Base-by-base conservation (phyloP, 345 rosid genomes). In the Eutrema japonicum region DNA sequence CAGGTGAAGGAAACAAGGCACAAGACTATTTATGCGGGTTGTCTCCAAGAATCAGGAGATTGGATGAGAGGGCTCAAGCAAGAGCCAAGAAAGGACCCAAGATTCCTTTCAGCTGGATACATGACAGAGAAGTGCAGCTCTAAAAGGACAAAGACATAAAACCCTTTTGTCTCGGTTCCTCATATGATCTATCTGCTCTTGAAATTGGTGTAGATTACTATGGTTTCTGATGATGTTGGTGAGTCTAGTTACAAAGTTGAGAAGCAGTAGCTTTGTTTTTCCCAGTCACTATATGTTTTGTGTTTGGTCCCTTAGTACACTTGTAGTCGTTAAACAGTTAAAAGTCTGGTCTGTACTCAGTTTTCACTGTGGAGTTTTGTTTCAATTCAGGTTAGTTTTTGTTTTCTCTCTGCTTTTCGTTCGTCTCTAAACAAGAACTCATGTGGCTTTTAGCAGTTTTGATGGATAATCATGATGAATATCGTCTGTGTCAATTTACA, bases 61-160 rank as follows among this genome's bases (percentile, higher is more conserved):
- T 95, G 80, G 96, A 88, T 66, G 99, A 95, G 83, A 86, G 97
- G 77, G 91, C 96, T 77, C 88, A 83, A 61, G 89, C 78, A 29
- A 76, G 87, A 74, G 96, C 87, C 6, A 84, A 92, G 79, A 72
- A 88, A 81, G 82, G 82, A 43, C 82, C 84, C 0, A 55, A 30
- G 40, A 7, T 84, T 42, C 96, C 96, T 0, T 92, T 95, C 82
- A 95, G 96, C 43, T 95, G 97, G 99, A 82, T 95, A 57, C 85
- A 75, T 13, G 86, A 85, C 48, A 82, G 93, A 61, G 77, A 88
- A 72, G 89, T 95, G 76, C 79, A 81, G 83, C 89, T 90, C 63
- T 94, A 72, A 73, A 55, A 7, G 70, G 57, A 59, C 55, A 52
- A 32, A 27, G 11, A 33, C 32, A 53, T 27, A 6, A 63, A 67